A percentile compares a stretch with the other conserved stretches of the same genome.
Conservation (phyloP, 495 filamentous ascomycete species). For the Delitschia confertaspora region DNA sequence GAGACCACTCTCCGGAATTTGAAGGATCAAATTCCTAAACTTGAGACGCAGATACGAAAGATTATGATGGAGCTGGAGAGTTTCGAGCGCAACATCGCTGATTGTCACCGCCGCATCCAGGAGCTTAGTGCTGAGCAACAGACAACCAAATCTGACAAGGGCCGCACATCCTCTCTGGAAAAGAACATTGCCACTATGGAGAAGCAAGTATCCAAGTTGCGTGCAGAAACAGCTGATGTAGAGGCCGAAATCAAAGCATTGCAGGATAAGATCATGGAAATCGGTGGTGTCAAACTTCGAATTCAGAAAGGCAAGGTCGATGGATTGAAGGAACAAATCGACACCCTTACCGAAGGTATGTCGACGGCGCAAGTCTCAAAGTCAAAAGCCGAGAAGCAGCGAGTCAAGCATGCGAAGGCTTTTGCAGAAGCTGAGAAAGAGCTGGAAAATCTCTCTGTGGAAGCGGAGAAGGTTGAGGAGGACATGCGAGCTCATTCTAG, state of each 20-base stretch:
- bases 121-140: slow-evolving; percentile 75
- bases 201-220: slow-evolving; percentile 70
- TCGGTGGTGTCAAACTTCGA: slow-evolving; percentile 85
- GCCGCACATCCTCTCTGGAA: slow-evolving; percentile 56
- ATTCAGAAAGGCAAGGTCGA: slow-evolving; percentile 92
- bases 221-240: slow-evolving; percentile 69
- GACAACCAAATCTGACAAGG: slow-evolving; percentile 67
- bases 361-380: slow-evolving; percentile 76
- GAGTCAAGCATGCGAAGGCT: slow-evolving; percentile 76
- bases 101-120: slow-evolving; percentile 71
- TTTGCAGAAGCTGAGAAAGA: slow-evolving; percentile 66
- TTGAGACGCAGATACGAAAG: slow-evolving; percentile 90
- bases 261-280: slow-evolving; percentile 96
- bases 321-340: slow-evolving; percentile 75
- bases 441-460: slow-evolving; percentile 57
- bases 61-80: slow-evolving; percentile 83
- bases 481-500: slow-evolving; percentile 68
- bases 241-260: slow-evolving; percentile 85
- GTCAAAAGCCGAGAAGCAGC: slow-evolving; percentile 87
- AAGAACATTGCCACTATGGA: slow-evolving; percentile 67
- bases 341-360: slow-evolving; percentile 67
- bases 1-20: slow-evolving; percentile 63
- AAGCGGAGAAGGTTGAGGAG: slow-evolving; percentile 63
- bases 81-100: slow-evolving; percentile 69
- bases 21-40: slow-evolving; percentile 70